Percentiles rank a stretch among this genome's conserved stretches.
Conservation (phyloP, 805 yeast genomes). For the Suhomyces kilbournensis region DNA sequence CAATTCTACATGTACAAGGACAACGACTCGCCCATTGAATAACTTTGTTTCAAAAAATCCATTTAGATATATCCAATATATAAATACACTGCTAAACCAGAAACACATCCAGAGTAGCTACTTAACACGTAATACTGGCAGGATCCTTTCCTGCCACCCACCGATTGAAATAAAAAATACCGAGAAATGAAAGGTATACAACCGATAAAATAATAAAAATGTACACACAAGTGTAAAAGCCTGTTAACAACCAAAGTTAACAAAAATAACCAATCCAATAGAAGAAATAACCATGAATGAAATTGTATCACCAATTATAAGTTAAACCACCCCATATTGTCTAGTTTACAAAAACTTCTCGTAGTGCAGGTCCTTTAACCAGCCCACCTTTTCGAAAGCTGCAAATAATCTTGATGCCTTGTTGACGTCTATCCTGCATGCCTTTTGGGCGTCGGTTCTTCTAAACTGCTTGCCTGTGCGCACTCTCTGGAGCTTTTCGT, state of each 20-base stretch:
- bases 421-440: slow-evolving; percentile 94
- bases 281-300: background rate
- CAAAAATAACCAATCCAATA: background rate
- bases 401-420: slow-evolving; percentile 90
- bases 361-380: slow-evolving; percentile 80
- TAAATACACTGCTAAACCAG: background rate
- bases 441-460: slow-evolving; percentile 97
- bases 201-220: background rate
- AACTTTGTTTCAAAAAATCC: background rate
- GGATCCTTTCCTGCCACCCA: background rate
- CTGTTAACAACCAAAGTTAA: background rate
- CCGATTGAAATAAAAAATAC: background rate
- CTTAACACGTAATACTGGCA: background rate
- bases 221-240: background rate
- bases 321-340: too few relatives aligned
- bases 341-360: slow-evolving; percentile 13
- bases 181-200: background rate
- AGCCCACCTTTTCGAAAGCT: slow-evolving; percentile 87
- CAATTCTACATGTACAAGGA: slow-evolving; percentile 65
- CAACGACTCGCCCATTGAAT: slow-evolving; percentile 11
- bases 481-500: slow-evolving; percentile 80
- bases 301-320: too few relatives aligned
- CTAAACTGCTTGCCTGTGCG: slow-evolving; percentile 75
- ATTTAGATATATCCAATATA: background rate
- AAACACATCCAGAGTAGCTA: background rate